phyloP scores from a whole-genome alignment of 257 asterid species.

The Petunia axillaris region DNA sequence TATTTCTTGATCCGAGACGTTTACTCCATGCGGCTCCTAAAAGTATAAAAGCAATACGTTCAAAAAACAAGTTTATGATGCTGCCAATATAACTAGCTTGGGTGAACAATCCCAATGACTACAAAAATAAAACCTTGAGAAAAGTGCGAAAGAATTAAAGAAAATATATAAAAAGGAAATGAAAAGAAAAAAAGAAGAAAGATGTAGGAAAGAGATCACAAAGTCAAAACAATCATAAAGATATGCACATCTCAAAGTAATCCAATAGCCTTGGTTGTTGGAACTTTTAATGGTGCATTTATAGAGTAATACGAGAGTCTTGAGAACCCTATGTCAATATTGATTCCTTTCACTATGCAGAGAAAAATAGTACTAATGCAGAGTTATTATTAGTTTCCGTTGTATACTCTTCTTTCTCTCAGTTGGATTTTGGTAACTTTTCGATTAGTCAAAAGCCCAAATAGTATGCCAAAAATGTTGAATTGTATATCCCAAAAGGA shows the following conservation, averaged over 20 bases:
- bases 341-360: conserved; percentile 12
- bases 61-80: background rate
- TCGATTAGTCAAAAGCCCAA: conserved; percentile 12
- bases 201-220: background rate
- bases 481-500: conserved; percentile 15
- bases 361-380: too few species aligned
- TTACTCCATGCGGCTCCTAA: too few species aligned
- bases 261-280: conserved; percentile 46
- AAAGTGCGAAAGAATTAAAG: background rate
- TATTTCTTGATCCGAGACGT: too few species aligned
- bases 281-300: conserved; percentile 42
- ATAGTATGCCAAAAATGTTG: conserved; percentile 29
- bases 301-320: conserved; percentile 7
- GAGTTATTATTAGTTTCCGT: too few species aligned
- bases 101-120: background rate
- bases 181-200: conserved; percentile 25
- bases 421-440: conserved; percentile 24
- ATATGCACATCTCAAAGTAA: conserved; percentile 39
- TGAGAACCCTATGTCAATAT: conserved; percentile 17
- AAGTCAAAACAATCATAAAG: conserved; percentile 51
- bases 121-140: background rate
- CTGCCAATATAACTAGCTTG: background rate
- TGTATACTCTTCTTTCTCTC: background rate
- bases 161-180: conserved; percentile 9
- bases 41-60: background rate